Percentiles rank a stretch among this genome's conserved stretches.
Conservation (phyloP, 2,329 filamentous ascomycete genomes). For the Alternaria novae-zelandiae region DNA sequence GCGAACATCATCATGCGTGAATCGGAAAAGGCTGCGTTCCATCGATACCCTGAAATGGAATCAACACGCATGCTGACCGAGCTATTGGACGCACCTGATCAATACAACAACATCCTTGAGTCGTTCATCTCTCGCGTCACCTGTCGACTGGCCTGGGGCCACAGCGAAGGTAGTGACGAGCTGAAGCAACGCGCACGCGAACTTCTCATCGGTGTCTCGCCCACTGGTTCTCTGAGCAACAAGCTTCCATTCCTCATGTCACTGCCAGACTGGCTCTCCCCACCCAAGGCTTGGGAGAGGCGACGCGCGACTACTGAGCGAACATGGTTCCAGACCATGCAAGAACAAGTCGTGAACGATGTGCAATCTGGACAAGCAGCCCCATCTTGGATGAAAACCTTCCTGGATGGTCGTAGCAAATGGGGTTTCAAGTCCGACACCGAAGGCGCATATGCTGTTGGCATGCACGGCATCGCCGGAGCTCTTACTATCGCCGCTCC, state of each 20-base stretch:
- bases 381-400: constrained; percentile 53
- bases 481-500: constrained; percentile 56
- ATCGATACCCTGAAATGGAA: constrained; percentile 55
- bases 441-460: constrained; percentile 55
- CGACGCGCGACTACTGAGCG: constrained; percentile 52
- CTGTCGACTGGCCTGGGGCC: constrained; percentile 56
- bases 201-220: constrained; percentile 54
- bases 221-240: constrained; percentile 54
- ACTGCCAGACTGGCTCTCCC: constrained; percentile 52
- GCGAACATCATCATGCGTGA: constrained; percentile 55
- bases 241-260: constrained; percentile 55
- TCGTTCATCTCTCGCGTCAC: constrained; percentile 56
- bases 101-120: constrained; percentile 54
- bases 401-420: constrained; percentile 48
- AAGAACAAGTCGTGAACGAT: constrained; percentile 48
- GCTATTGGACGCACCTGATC: constrained; percentile 50
- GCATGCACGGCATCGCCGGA: constrained; percentile 57
- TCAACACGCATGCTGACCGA: constrained; percentile 54
- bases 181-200: constrained; percentile 56
- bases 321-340: constrained; percentile 54
- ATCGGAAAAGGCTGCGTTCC: constrained; percentile 50
- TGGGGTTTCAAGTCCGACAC: constrained; percentile 53
- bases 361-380: constrained; percentile 43
- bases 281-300: constrained; percentile 54
- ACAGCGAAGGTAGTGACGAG: constrained; percentile 53